A percentile compares a stretch with the other conserved stretches of the same genome.
These are phyloP conservation scores for Stygiomarasmius scandens DNA, from an alignment of 1,284 basidiomycete species.

Conservation along the genomic window DNA sequence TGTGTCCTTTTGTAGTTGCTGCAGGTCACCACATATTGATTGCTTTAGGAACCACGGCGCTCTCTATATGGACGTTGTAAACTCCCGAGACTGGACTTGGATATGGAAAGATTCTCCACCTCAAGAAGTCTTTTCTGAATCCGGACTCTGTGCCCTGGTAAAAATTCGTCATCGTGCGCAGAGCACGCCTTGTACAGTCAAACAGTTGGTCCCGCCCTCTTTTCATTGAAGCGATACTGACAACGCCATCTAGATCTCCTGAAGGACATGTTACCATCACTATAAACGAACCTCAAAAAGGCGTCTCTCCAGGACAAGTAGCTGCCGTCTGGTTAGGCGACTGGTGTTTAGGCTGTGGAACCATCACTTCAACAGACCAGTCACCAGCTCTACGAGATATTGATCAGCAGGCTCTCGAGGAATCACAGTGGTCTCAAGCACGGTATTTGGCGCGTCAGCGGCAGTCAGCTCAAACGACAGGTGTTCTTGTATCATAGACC, in stretches of 20 bases:
- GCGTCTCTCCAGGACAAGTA: conserved; percentile 82
- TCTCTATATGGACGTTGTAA: conserved; percentile 54
- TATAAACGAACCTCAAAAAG: conserved; percentile 65
- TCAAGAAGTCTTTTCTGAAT: conserved; percentile 36
- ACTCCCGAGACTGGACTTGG: conserved; percentile 66
- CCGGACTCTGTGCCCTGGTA: conserved; percentile 53
- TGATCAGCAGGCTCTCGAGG: not conserved
- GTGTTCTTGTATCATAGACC: too few species aligned
- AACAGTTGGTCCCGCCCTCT: conserved; percentile 28
- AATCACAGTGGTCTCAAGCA: not conserved
- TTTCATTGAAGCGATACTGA: not conserved
- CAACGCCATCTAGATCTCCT: conserved; percentile 16
- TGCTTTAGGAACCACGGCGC: conserved; percentile 61
- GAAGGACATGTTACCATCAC: conserved; percentile 31
- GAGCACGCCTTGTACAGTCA: conserved; percentile 52
- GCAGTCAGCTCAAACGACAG: not conserved
- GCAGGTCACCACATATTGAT: not conserved
- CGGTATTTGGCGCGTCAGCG: not conserved
- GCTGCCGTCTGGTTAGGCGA: conserved; percentile 62
- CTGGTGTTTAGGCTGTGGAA: conserved; percentile 86
- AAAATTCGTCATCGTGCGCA: conserved; percentile 78
- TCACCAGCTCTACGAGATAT: not conserved
- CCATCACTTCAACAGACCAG: conserved; percentile 42
- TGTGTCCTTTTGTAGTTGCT: conserved; percentile 38
- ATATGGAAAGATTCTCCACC: conserved; percentile 72